A percentile compares a stretch with the other conserved stretches of the same genome.
Evolutionary conservation across 495 filamentous ascomycete species (phyloP).

Genomic region (Penicillium cinerascens): DNA sequence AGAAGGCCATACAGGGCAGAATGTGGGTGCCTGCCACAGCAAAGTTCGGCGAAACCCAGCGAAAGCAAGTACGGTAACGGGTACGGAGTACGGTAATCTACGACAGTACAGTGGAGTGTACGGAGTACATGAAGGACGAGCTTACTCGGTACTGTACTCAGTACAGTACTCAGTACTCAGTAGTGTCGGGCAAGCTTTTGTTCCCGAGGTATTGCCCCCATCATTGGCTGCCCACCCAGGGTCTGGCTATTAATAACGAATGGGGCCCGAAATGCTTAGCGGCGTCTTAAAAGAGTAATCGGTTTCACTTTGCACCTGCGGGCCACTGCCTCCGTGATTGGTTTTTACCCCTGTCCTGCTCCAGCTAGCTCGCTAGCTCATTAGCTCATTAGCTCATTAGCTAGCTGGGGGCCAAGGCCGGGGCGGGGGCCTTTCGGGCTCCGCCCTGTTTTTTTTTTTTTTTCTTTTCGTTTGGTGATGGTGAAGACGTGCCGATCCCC

Average conservation of each 20-base stretch:
- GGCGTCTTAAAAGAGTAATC: neutral
- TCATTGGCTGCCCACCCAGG: neutral
- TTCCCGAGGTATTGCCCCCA: neutral
- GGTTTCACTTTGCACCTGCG: neutral
- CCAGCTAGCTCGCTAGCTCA: neutral
- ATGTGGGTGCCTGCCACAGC: conserved; percentile 12
- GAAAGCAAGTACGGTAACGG: neutral
- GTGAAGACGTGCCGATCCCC: neutral
- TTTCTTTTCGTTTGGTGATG: neutral
- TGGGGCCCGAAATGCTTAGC: neutral
- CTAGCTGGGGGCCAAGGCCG: neutral
- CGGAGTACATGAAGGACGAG: too few species aligned
- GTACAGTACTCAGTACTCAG: neutral
- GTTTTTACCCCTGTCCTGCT: neutral
- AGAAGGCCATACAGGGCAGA: conserved; percentile 3
- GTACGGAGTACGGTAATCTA: too few species aligned
- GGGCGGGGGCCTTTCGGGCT: neutral
- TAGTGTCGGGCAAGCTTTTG: conserved; percentile 2
- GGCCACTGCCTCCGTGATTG: neutral
- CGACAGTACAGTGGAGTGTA: too few species aligned
- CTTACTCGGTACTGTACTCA: neutral
- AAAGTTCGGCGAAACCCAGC: conserved; percentile 2
- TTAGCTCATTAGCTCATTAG: neutral
- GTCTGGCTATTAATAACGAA: neutral
- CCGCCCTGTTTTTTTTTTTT: neutral